A percentile compares a stretch with the other conserved stretches of the same genome.
Conservation (phyloP, 345 rosid genomes). For the Angophora floribunda region DNA sequence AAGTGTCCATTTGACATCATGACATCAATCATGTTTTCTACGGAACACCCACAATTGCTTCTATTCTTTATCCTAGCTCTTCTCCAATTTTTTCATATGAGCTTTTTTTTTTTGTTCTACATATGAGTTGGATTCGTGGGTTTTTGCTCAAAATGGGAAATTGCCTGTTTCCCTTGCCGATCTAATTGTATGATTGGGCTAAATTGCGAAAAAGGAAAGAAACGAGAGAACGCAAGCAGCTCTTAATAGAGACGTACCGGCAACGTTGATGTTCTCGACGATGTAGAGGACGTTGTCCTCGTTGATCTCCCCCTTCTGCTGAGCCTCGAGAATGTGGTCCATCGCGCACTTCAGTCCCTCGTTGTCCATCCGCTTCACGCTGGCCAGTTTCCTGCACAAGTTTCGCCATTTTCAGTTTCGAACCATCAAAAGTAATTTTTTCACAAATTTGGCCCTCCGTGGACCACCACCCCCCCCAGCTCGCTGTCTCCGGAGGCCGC, state of each 20-base stretch:
- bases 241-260: conserved; percentile 29
- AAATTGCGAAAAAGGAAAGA: neutral
- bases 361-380: conserved; percentile 46
- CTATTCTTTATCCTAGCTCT: neutral
- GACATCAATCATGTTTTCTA: neutral
- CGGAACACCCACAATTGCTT: neutral
- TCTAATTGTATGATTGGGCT: neutral
- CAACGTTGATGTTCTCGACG: conserved; percentile 96
- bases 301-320: conserved; percentile 85
- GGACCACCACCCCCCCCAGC: neutral
- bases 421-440: neutral
- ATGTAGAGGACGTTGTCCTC: conserved; percentile 98
- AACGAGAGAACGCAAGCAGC: neutral
- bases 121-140: neutral
- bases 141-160: neutral
- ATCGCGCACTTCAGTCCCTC: conserved; percentile 86
- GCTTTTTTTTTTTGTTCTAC: no score
- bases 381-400: conserved; percentile 50
- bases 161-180: neutral
- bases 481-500: neutral
- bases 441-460: neutral
- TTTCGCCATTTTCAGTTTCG: neutral
- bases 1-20: neutral
- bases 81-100: no score
- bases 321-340: conserved; percentile 89